Evolutionary conservation across 202 grass and related monocot species (phyloP), one percentile per base, ranked within the genome.

Genomic region (Schoenoplectus tabernaemontani): DNA sequence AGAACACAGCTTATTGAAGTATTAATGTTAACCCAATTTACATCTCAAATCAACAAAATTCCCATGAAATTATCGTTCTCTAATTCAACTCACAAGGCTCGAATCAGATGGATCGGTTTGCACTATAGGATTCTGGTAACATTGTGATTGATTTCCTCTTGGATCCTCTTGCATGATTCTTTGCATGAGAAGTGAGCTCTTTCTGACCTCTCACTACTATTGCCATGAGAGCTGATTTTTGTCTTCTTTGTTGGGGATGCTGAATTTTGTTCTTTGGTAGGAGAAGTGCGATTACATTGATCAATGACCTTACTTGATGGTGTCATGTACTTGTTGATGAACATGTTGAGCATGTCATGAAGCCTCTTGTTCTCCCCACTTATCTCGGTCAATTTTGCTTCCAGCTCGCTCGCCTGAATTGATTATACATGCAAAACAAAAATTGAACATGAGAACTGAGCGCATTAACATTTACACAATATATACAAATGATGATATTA

Each of bases 291-390:
- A 34, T 57, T n/a, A n/a, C n/a, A n/a, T n/a, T n/a, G n/a, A n/a
- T n/a, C n/a, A n/a, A n/a, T n/a, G n/a, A n/a, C 36, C 3, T 2
- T 76, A n/a, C 67, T 61, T 10, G 9, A 37, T 3, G 30, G 75
- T n/a, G 37, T 32, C 3, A 61, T 22, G 15, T 87, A 82, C 67
- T 19, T 81, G 23, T 70, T 3, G 26, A 57, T 80, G 5, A 89
- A 51, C 68, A 17, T 32, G 3, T 26, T 61, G 60, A 97, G 83
- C 84, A 69, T 85, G 78, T 93, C 84, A 0, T 57, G 73, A 1
- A 97, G 62, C 69, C 84, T 78, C 57, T 84, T 85, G 87, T 90
- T 92, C 81, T 92, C 89, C 76, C 87, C 86, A 28, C 36, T 86
- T 1, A 94, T 32, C 82, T 88, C 54, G 5, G 71, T 81, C 36